phyloP scores from a whole-genome alignment of 2,329 filamentous ascomycete genomes.

The Plenodomus lindquistii region DNA sequence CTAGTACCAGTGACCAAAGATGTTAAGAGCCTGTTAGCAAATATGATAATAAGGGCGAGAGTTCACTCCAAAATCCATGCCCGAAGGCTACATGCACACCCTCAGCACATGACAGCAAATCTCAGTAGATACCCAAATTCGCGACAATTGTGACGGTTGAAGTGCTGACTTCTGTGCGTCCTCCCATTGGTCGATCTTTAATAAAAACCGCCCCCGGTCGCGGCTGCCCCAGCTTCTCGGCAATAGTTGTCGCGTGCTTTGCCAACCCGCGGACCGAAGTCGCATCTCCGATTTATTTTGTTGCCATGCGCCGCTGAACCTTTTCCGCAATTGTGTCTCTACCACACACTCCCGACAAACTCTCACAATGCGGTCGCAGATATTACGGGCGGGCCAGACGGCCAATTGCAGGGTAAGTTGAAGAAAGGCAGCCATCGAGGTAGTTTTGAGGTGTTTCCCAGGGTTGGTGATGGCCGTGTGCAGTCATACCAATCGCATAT shows the following conservation, averaged over 20 bases:
- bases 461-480: not conserved
- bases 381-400: constrained; percentile 35
- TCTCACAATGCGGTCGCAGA: constrained; percentile 40
- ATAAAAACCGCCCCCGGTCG: constrained; percentile 7
- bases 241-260: constrained; percentile 13
- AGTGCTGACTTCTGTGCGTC: not conserved
- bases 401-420: constrained; percentile 40
- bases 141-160: not conserved
- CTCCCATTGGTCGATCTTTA: constrained; percentile 12
- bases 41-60: no score
- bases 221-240: constrained; percentile 5
- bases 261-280: constrained; percentile 27
- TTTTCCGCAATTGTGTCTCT: constrained; percentile 11
- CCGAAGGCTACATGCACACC: no score
- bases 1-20: no score
- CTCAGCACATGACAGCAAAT: no score
- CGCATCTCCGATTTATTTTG: constrained; percentile 34
- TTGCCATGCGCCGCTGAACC: constrained; percentile 9
- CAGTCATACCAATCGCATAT: constrained; percentile 2
- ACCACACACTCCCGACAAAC: constrained; percentile 20
- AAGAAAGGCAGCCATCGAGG: no score
- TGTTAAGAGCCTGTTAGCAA: no score
- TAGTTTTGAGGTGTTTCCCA: not conserved
- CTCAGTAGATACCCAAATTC: no score
- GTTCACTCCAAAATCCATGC: no score